Conservation (phyloP, 2,329 filamentous ascomycete species). For the Sporothrix inflata region DNA sequence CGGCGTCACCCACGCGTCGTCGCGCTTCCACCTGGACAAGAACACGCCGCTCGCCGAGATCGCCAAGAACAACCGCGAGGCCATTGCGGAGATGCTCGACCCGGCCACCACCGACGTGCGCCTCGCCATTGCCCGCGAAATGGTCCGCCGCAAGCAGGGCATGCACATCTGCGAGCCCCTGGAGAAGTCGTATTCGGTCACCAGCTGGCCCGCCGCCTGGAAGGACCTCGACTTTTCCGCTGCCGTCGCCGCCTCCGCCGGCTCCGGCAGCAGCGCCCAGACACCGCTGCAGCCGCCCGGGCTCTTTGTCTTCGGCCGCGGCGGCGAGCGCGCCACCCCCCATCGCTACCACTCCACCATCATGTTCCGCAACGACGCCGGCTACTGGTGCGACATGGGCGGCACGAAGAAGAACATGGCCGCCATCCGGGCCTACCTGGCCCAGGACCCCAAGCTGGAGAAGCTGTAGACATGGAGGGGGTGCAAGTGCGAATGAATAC, state of each 20-base stretch:
- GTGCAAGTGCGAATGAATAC: background rate
- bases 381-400: conserved; percentile 24
- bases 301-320: conserved; percentile 16
- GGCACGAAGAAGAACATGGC: background rate
- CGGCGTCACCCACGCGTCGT: background rate
- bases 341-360: conserved; percentile 20
- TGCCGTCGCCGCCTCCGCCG: background rate
- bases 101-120: background rate
- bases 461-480: background rate
- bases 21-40: conserved; percentile 2
- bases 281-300: background rate
- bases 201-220: conserved; percentile 26
- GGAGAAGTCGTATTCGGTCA: conserved; percentile 19
- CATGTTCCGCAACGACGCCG: conserved; percentile 18
- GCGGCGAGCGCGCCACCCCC: background rate
- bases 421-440: conserved; percentile 9
- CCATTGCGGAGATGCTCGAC: background rate
- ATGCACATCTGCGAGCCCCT: conserved; percentile 28
- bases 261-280: background rate
- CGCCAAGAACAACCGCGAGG: conserved; percentile 21
- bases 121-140: conserved; percentile 25
- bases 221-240: conserved; percentile 21
- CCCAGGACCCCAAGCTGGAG: conserved; percentile 22
- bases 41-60: conserved; percentile 23
- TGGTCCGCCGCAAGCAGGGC: conserved; percentile 20